Evolutionary conservation across 2,329 filamentous ascomycete genomes (phyloP), one percentile per base, ranked within the genome.

Genomic region (Cadophora gregata): DNA sequence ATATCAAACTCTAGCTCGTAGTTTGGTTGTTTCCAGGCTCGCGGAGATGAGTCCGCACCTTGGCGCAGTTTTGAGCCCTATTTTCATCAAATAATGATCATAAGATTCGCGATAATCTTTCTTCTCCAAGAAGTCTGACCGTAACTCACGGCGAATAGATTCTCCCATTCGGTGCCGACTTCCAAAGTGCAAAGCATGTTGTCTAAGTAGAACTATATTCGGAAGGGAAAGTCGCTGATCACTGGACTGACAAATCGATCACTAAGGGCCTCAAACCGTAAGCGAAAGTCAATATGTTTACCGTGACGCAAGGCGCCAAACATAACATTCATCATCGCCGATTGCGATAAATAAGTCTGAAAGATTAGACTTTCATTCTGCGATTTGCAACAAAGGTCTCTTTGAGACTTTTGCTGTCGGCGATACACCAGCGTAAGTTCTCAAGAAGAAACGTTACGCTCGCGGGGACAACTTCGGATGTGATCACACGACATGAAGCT

Each of bases 321-420:
- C 38, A 42, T 42, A 9, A 21, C 53, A 25, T 38, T 19, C 10
- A 12, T 38, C 51, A 25, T 9, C 19, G 5, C 16, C 10, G 42
- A 16, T 12, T 45, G 12, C 19, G 16, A 45, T 21, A 45, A 21
- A 45, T 4, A 45, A 6, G 16, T 5, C 42, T n/a, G 19, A 21
- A 45, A 9, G 47, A 16, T 56, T 21, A 56, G 27, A 55, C 36
- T 45, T 58, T 47, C 24, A n/a, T 12, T 25, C 12, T 63, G 61
- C 50, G 61, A 63, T 33, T n/a, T 58, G 61, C 61, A 63, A 63
- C 61, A 63, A 45, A 63, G 16, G n/a, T 25, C 5, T 36, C 21
- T 21, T 33, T 33, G 31, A 33, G 5, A 33, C 5, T 33, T 33
- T 33, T 33, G 31, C 31, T 33, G 10, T 33, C 31, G 10, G 10